Conservation (phyloP, 768 basidiomycete genomes). For the Trametes cubensis region DNA sequence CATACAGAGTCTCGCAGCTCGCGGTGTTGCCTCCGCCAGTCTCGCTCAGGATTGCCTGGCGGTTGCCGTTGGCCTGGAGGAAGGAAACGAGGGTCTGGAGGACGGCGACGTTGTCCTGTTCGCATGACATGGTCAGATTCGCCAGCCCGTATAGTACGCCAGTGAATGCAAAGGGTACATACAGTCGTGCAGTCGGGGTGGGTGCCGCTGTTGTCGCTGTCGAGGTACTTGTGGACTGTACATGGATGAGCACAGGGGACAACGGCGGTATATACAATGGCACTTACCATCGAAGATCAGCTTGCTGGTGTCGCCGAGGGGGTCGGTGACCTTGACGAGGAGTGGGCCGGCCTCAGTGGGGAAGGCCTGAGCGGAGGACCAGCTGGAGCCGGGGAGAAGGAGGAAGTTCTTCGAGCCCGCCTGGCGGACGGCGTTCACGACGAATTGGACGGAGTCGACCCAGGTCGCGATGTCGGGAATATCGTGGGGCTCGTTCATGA, state of each 20-base stretch:
- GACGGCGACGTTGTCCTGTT: constrained; percentile 48
- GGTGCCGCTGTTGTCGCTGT: constrained; percentile 48
- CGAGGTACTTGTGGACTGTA: constrained; percentile 48
- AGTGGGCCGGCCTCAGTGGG: constrained; percentile 43
- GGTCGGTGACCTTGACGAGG: constrained; percentile 46
- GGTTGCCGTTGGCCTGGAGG: constrained; percentile 45
- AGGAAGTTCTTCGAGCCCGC: constrained; percentile 48
- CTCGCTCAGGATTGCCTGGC: constrained; percentile 48
- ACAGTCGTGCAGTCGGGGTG: constrained; percentile 46
- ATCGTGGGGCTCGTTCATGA: constrained; percentile 56
- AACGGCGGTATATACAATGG: background rate
- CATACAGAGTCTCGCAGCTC: constrained; percentile 40
- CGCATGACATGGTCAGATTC: background rate
- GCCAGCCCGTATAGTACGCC: constrained; percentile 8
- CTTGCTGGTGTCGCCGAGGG: constrained; percentile 40
- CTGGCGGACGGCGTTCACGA: constrained; percentile 45
- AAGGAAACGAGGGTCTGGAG: constrained; percentile 46
- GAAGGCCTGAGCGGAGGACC: constrained; percentile 42
- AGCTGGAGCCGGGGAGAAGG: constrained; percentile 48
- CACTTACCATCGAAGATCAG: constrained; percentile 46
- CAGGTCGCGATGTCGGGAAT: constrained; percentile 39
- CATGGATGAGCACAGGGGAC: background rate
- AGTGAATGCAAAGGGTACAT: constrained; percentile 10
- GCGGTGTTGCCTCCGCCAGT: constrained; percentile 48
- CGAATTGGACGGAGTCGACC: constrained; percentile 42